Conservation (phyloP, 1,284 basidiomycete species). For the Pyrrhoderma lamaoense region DNA sequence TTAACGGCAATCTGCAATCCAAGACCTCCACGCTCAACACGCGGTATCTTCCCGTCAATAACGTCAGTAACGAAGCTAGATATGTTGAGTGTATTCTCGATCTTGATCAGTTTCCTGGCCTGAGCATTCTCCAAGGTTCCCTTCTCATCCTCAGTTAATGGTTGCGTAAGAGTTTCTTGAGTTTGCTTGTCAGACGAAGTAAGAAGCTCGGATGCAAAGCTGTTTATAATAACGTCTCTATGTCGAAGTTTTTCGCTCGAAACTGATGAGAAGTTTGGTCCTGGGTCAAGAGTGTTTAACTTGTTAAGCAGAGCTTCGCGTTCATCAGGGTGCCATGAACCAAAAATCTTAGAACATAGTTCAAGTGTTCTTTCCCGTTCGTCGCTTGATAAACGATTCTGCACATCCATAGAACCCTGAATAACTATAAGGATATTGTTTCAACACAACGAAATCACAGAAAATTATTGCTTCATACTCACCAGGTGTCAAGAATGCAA, state of each 20-base stretch:
- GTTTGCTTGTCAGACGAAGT: neutral
- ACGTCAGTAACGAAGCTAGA: constrained; percentile 30
- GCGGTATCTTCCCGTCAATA: constrained; percentile 26
- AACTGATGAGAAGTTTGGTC: neutral
- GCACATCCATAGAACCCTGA: constrained; percentile 52
- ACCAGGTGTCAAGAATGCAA: constrained; percentile 53
- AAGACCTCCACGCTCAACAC: constrained; percentile 27
- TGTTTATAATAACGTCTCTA: too few relatives aligned
- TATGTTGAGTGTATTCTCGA: constrained; percentile 30
- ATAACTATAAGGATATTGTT: constrained; percentile 41
- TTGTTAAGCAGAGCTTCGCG: constrained; percentile 27
- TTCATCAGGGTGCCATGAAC: constrained; percentile 29
- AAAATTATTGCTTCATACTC: constrained; percentile 16
- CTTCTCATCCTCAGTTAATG: constrained; percentile 19
- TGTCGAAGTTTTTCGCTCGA: neutral
- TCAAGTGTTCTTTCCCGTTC: constrained; percentile 50
- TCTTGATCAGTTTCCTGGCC: constrained; percentile 31
- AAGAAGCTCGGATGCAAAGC: neutral
- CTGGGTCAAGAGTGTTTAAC: constrained; percentile 19
- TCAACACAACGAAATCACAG: neutral
- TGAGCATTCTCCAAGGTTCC: constrained; percentile 33
- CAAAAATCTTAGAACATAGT: constrained; percentile 34
- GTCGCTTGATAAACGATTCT: constrained; percentile 53
- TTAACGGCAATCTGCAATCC: constrained; percentile 22
- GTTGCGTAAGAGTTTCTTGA: neutral